A percentile compares a stretch with the other conserved stretches of the same genome.
phyloP scores from a whole-genome alignment of 768 basidiomycete genomes.

The Trametes maxima region DNA sequence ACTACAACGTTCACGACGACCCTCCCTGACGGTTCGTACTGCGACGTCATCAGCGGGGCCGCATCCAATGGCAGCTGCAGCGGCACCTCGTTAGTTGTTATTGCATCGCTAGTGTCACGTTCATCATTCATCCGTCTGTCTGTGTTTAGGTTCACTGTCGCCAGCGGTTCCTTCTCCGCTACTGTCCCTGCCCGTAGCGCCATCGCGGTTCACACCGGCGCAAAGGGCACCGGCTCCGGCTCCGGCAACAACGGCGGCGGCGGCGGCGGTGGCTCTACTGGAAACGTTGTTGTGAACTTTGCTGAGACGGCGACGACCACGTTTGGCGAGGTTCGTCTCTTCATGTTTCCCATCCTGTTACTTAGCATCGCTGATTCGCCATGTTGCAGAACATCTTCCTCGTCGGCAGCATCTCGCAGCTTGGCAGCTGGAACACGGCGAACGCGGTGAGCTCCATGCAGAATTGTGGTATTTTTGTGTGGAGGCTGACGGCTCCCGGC shows the following conservation, averaged over 20 bases:
- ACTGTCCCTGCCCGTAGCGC: constrained; percentile 55
- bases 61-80: constrained; percentile 47
- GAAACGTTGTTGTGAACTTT: constrained; percentile 48
- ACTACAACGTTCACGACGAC: constrained; percentile 57
- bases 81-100: constrained; percentile 47
- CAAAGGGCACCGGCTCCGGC: constrained; percentile 24
- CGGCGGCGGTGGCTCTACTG: background rate
- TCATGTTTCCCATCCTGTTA: background rate
- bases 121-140: background rate
- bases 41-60: constrained; percentile 61
- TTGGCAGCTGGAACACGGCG: constrained; percentile 53
- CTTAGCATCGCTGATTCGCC: background rate
- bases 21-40: constrained; percentile 60
- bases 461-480: no score
- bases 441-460: constrained; percentile 42
- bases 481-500: no score
- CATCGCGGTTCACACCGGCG: constrained; percentile 56
- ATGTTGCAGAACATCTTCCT: constrained; percentile 57
- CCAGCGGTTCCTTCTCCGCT: constrained; percentile 51
- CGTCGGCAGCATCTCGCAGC: constrained; percentile 55
- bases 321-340: constrained; percentile 51
- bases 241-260: background rate
- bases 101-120: background rate
- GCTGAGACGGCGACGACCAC: constrained; percentile 57
- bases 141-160: constrained; percentile 48